Percentiles rank a stretch among this genome's conserved stretches.
Evolutionary conservation across 345 rosid species (phyloP).

Genomic region (Dimocarpus longan): DNA sequence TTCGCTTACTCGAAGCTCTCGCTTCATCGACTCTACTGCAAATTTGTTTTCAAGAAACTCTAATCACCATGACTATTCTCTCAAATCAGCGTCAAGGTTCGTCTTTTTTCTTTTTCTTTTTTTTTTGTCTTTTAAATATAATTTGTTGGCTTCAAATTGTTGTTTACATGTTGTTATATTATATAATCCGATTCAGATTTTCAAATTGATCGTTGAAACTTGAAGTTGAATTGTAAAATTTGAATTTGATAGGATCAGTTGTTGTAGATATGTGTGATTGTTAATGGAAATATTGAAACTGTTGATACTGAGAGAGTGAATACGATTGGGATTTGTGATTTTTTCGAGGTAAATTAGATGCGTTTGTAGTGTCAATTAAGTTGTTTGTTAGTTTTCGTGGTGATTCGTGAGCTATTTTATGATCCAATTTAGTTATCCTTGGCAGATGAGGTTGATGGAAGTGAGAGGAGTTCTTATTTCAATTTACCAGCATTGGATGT

Average conservation of each 20-base stretch:
- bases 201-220: background rate
- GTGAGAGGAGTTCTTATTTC: constrained; percentile 56
- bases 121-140: background rate
- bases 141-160: background rate
- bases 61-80: constrained; percentile 36
- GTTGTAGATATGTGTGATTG: background rate
- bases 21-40: background rate
- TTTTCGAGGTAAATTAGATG: too few species aligned
- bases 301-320: background rate
- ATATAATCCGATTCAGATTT: background rate
- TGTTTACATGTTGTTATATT: background rate
- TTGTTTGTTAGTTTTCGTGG: too few species aligned
- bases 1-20: background rate
- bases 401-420: background rate
- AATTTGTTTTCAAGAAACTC: background rate
- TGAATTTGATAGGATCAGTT: background rate
- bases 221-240: background rate
- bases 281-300: too few species aligned
- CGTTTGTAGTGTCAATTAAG: too few species aligned
- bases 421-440: background rate
- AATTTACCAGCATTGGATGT: constrained; percentile 67
- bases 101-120: background rate
- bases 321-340: background rate
- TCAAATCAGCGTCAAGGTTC: constrained; percentile 9
- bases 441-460: constrained; percentile 40